Percentiles rank a stretch among this genome's conserved stretches.
Evolutionary conservation across 805 yeast species (phyloP).

Genomic region (Diddensiella santjacobensis): DNA sequence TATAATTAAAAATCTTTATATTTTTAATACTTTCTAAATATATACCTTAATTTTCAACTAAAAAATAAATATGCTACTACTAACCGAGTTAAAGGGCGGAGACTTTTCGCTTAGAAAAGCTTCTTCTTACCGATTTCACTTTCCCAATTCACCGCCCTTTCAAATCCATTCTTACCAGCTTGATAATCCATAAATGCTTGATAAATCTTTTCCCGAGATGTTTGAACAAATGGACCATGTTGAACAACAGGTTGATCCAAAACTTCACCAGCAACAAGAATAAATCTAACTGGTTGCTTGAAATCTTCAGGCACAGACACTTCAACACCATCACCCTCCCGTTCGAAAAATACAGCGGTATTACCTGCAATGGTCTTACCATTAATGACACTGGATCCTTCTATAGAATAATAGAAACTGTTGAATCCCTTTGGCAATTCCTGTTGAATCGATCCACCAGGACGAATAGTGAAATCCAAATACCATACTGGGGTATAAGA

Average conservation of each 20-base stretch:
- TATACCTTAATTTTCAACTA: too few species aligned
- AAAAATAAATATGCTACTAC: too few species aligned
- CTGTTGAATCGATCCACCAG: slow-evolving; percentile 64
- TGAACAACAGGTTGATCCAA: slow-evolving; percentile 75
- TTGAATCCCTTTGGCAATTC: slow-evolving; percentile 57
- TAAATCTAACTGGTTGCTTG: slow-evolving; percentile 51
- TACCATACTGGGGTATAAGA: slow-evolving; percentile 80
- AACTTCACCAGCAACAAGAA: slow-evolving; percentile 71
- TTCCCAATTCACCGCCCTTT: slow-evolving; percentile 33
- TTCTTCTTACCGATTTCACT: slow-evolving; percentile 29
- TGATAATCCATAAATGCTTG: slow-evolving; percentile 73
- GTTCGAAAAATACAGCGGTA: slow-evolving; percentile 59
- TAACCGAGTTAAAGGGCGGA: too few species aligned
- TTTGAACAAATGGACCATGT: slow-evolving; percentile 89
- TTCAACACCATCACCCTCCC: slow-evolving; percentile 59
- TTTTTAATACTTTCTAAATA: too few species aligned
- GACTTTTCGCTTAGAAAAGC: too few species aligned
- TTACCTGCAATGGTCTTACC: slow-evolving; percentile 40
- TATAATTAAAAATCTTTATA: too few species aligned
- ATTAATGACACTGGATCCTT: slow-evolving; percentile 53
- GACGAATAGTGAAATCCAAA: slow-evolving; percentile 60
- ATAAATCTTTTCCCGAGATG: slow-evolving; percentile 59
- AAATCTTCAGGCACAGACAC: slow-evolving; percentile 50
- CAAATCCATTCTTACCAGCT: slow-evolving; percentile 36
- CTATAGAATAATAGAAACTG: slow-evolving; percentile 62